These are phyloP conservation scores for Phaeomoniella chlamydospora DNA, from an alignment of 2,329 filamentous ascomycete species.

Conservation along the genomic window DNA sequence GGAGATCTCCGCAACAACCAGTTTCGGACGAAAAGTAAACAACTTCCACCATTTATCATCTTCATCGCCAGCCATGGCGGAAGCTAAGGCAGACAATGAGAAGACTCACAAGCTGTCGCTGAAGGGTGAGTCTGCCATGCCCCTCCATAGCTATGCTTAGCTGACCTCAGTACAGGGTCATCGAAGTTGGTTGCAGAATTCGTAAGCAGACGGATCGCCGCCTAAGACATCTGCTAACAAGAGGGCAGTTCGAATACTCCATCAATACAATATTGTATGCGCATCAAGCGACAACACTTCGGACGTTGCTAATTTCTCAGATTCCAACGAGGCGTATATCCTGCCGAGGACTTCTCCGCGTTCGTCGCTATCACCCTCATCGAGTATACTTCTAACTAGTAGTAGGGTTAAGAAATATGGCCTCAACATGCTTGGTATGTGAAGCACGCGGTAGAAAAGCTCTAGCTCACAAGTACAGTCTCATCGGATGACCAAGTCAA, in stretches of 20 bases:
- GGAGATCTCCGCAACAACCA: not conserved
- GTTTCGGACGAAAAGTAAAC: not conserved
- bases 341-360: conserved; percentile 92
- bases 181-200: conserved; percentile 91
- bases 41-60: not conserved
- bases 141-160: too few relatives aligned
- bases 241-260: conserved; percentile 74
- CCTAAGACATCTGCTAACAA: conserved; percentile 7
- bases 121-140: conserved; percentile 22
- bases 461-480: conserved; percentile 35
- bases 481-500: conserved; percentile 96
- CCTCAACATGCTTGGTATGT: conserved; percentile 77
- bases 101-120: conserved; percentile 92
- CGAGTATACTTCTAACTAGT: too few relatives aligned
- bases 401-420: conserved; percentile 90
- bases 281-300: not conserved
- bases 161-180: conserved; percentile 45
- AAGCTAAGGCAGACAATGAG: conserved; percentile 48
- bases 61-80: conserved; percentile 9
- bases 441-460: conserved; percentile 1
- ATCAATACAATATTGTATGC: conserved; percentile 88
- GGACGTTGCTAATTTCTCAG: conserved; percentile 25
- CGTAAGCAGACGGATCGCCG: conserved; percentile 37
- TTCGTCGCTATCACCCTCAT: conserved; percentile 39
- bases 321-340: conserved; percentile 73